phyloP scores from a whole-genome alignment of 2,329 filamentous ascomycete species.

The Fusarium denticulatum region DNA sequence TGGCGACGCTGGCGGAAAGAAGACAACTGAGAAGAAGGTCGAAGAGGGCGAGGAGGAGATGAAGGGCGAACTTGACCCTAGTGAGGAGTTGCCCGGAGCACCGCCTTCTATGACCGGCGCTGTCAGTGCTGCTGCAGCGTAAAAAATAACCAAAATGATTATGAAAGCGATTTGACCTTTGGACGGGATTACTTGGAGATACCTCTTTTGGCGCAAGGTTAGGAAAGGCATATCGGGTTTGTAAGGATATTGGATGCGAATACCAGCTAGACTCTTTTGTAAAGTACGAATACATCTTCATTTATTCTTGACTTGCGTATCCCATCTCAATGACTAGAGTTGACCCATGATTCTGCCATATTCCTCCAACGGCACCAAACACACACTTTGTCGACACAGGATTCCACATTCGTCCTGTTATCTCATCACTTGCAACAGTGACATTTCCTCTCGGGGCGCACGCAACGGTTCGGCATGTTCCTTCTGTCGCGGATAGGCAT shows the following conservation, averaged over 20 bases:
- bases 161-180: conserved; percentile 32
- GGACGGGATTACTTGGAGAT: conserved; percentile 15
- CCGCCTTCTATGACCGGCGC: conserved; percentile 5
- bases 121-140: conserved; percentile 35
- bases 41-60: conserved; percentile 50
- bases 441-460: conserved; percentile 24
- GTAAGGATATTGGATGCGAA: not conserved
- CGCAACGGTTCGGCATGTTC: conserved; percentile 22
- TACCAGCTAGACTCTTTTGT: conserved; percentile 4
- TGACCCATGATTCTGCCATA: conserved; percentile 32
- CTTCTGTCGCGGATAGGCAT: conserved; percentile 19
- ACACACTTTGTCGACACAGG: conserved; percentile 36
- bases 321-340: conserved; percentile 32
- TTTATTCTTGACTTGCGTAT: not conserved
- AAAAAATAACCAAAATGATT: conserved; percentile 11
- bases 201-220: conserved; percentile 30
- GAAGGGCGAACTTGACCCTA: conserved; percentile 50
- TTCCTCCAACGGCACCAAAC: conserved; percentile 32
- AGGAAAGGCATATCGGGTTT: not conserved
- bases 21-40: conserved; percentile 46
- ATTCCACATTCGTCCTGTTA: conserved; percentile 39
- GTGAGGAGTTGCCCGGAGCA: conserved; percentile 36
- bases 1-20: conserved; percentile 48
- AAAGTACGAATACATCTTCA: conserved; percentile 2
- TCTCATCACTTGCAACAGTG: not conserved